A percentile compares a stretch with the other conserved stretches of the same genome.
Conservation (phyloP, 352 stramenopile species). For the Plasmopara muralis region DNA sequence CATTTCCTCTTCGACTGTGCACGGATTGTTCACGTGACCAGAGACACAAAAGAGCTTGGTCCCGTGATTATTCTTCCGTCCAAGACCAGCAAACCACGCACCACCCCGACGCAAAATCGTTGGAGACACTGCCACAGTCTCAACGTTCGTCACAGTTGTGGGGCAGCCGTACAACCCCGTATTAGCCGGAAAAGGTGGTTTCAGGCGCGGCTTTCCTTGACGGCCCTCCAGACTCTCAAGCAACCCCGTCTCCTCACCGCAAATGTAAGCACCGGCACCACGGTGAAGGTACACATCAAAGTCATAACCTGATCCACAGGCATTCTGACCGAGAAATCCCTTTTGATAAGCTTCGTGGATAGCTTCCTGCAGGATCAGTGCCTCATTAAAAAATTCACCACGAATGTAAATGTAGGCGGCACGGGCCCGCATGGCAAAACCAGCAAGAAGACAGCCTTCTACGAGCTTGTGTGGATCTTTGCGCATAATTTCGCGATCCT, state of each 20-base stretch:
- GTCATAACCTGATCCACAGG: slow-evolving; percentile 97
- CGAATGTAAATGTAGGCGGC: slow-evolving; percentile 99
- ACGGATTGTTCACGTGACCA: slow-evolving; percentile 99
- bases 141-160: slow-evolving; percentile 99
- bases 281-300: slow-evolving; percentile 99
- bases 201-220: slow-evolving; percentile 96
- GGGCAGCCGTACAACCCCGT: slow-evolving; percentile 98
- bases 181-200: slow-evolving; percentile 99
- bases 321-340: slow-evolving; percentile 95
- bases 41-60: slow-evolving; percentile 99
- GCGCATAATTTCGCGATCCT: slow-evolving; percentile 99
- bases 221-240: slow-evolving; percentile 97
- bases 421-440: slow-evolving; percentile 97
- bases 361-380: slow-evolving; percentile 95
- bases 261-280: slow-evolving; percentile 99
- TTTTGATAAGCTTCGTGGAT: slow-evolving; percentile 98
- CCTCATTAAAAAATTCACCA: slow-evolving; percentile 99
- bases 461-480: slow-evolving; percentile 99
- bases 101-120: slow-evolving; percentile 96
- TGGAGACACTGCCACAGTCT: slow-evolving; percentile 97
- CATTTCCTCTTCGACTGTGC: slow-evolving; percentile 98
- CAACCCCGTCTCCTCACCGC: slow-evolving; percentile 98
- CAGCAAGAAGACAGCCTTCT: slow-evolving; percentile 96
- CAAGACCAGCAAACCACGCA: slow-evolving; percentile 95
- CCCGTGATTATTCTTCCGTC: slow-evolving; percentile 97